Conservation (phyloP, 2,329 filamentous ascomycete species). For the Aspergillus tanneri region DNA sequence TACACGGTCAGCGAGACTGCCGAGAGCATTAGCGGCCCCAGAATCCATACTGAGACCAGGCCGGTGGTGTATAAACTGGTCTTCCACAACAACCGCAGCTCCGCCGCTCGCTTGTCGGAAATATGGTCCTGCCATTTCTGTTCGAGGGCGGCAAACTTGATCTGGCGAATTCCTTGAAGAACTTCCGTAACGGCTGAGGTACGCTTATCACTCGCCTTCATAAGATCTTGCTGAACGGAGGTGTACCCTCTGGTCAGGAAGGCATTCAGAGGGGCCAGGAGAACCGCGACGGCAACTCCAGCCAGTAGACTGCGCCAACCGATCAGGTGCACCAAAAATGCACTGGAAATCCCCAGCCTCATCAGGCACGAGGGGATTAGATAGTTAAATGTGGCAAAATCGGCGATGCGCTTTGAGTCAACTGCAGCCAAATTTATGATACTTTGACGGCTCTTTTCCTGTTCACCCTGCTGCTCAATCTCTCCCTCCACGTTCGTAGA, state of each 20-base stretch:
- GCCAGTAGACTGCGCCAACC: constrained; percentile 68
- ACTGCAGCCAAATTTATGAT: constrained; percentile 78
- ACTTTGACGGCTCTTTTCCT: constrained; percentile 62
- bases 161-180: constrained; percentile 73
- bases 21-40: constrained; percentile 70
- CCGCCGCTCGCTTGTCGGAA: constrained; percentile 59
- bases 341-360: constrained; percentile 63
- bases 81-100: constrained; percentile 65
- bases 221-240: constrained; percentile 63
- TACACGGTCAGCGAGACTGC: constrained; percentile 70
- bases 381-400: constrained; percentile 66
- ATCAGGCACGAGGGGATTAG: constrained; percentile 62
- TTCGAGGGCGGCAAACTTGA: constrained; percentile 77
- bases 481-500: constrained; percentile 46
- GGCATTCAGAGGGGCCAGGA: constrained; percentile 67
- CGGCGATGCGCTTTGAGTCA: constrained; percentile 66
- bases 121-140: constrained; percentile 72
- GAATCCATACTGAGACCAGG: constrained; percentile 67
- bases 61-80: constrained; percentile 64
- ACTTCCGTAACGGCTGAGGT: constrained; percentile 72
- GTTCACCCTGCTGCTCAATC: constrained; percentile 46
- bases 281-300: constrained; percentile 62
- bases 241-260: constrained; percentile 65
- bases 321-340: constrained; percentile 64
- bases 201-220: constrained; percentile 74